Percentiles rank a stretch among this genome's conserved stretches.
Conservation (phyloP, 116 monocot genomes). For the Posidonia oceanica region DNA sequence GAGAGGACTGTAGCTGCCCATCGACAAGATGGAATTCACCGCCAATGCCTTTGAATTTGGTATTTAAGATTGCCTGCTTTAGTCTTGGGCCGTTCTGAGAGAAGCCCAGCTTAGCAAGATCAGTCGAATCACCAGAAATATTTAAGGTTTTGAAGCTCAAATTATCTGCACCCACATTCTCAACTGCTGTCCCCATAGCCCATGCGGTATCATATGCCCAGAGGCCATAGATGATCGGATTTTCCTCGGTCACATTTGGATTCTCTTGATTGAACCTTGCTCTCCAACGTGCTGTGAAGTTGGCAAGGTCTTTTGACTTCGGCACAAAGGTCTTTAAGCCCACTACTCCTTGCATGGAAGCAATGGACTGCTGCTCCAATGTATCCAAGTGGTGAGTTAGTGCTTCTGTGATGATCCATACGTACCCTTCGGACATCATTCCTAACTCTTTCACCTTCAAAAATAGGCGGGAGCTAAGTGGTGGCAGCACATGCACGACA, state of each 20-base stretch:
- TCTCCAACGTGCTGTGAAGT: constrained; percentile 20
- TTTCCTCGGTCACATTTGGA: not conserved
- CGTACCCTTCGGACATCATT: constrained; percentile 24
- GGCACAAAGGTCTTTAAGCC: constrained; percentile 17
- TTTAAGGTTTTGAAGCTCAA: not conserved
- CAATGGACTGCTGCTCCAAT: not conserved
- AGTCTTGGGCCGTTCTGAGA: constrained; percentile 28
- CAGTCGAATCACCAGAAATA: constrained; percentile 9
- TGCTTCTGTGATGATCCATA: constrained; percentile 27
- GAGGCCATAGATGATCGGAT: constrained; percentile 9
- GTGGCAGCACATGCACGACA: constrained; percentile 21
- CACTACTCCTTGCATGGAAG: constrained; percentile 20
- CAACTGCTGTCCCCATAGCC: constrained; percentile 15
- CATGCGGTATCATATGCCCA: constrained; percentile 27
- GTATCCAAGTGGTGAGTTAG: constrained; percentile 9
- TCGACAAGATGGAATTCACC: constrained; percentile 30
- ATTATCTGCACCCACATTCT: constrained; percentile 10
- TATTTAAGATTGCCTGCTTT: constrained; percentile 11
- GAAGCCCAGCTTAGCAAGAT: constrained; percentile 10
- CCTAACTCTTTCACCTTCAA: constrained; percentile 3
- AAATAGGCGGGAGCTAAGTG: constrained; percentile 14
- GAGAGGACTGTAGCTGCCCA: constrained; percentile 27
- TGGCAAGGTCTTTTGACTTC: not conserved
- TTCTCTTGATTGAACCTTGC: constrained; percentile 12
- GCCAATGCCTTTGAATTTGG: constrained; percentile 23